Conservation (phyloP, 2,329 filamentous ascomycete genomes). For the Neonectria punicea region DNA sequence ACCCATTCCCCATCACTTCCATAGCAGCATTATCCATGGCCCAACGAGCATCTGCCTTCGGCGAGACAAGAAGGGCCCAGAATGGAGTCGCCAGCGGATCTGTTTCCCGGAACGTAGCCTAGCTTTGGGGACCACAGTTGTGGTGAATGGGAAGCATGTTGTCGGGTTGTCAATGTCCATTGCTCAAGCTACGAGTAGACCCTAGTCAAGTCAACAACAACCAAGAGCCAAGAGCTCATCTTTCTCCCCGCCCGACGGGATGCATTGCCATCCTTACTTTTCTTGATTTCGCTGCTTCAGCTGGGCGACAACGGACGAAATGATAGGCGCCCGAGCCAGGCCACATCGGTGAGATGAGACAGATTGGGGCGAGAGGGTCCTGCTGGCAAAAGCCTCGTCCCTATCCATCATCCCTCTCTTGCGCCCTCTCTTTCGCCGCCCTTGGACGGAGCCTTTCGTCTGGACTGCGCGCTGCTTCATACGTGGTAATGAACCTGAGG, state of each 20-base stretch:
- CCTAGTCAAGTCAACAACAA: neutral
- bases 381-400: conserved; percentile 5
- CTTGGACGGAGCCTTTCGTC: conserved; percentile 22
- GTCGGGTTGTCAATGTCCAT: neutral
- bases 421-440: conserved; percentile 19
- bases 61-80: conserved; percentile 40
- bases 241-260: conserved; percentile 10
- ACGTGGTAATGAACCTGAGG: conserved; percentile 34
- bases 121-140: conserved; percentile 9
- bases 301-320: conserved; percentile 4
- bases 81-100: conserved; percentile 42
- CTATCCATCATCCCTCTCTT: conserved; percentile 2
- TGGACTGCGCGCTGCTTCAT: conserved; percentile 8
- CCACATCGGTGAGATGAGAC: conserved; percentile 15
- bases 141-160: conserved; percentile 14
- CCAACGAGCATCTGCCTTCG: conserved; percentile 20
- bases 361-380: conserved; percentile 9
- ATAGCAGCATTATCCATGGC: conserved; percentile 26
- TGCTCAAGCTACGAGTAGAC: neutral
- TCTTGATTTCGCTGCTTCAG: conserved; percentile 1
- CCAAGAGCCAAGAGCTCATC: neutral
- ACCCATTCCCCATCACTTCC: conserved; percentile 19
- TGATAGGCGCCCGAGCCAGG: conserved; percentile 1
- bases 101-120: conserved; percentile 38
- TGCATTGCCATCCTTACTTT: conserved; percentile 16